A percentile compares a stretch with the other conserved stretches of the same genome.
phyloP scores from a whole-genome alignment of 805 yeast species.

The Kluyveromyces dobzhanskii region DNA sequence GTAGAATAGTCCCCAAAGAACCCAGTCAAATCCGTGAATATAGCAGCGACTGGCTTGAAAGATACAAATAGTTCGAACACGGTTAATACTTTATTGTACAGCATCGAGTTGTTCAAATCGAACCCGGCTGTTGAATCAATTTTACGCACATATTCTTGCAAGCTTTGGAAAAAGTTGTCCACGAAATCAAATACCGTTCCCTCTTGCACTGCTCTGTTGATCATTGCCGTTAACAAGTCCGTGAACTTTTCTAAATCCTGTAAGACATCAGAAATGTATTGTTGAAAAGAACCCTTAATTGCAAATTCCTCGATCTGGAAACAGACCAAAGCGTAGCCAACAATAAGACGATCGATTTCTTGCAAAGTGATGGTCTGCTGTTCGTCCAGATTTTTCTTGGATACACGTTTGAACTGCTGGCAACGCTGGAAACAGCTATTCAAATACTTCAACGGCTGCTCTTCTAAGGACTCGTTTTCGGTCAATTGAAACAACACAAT shows the following conservation, averaged over 20 bases:
- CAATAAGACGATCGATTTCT: slow-evolving; percentile 34
- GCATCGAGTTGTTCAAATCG: slow-evolving; percentile 40
- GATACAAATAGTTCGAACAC: slow-evolving; percentile 49
- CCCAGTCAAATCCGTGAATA: slow-evolving; percentile 47
- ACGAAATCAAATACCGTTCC: slow-evolving; percentile 56
- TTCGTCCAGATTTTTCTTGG: slow-evolving; percentile 32
- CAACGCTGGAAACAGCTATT: slow-evolving; percentile 24
- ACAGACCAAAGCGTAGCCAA: slow-evolving; percentile 57
- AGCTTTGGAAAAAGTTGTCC: slow-evolving; percentile 36
- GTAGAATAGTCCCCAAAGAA: slow-evolving; percentile 40
- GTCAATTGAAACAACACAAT: slow-evolving; percentile 26
- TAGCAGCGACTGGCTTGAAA: slow-evolving; percentile 53
- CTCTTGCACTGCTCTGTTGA: slow-evolving; percentile 55
- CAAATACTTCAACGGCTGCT: slow-evolving; percentile 20
- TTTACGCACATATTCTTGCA: slow-evolving; percentile 15
- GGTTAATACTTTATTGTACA: slow-evolving; percentile 45
- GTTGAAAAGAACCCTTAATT: slow-evolving; percentile 15
- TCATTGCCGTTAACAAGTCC: slow-evolving; percentile 49
- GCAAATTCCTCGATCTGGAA: slow-evolving; percentile 57
- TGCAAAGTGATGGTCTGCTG: slow-evolving; percentile 35
- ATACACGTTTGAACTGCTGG: slow-evolving; percentile 34
- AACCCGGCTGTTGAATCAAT: slow-evolving; percentile 24
- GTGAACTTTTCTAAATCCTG: slow-evolving; percentile 22
- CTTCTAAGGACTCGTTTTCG: slow-evolving; percentile 20
- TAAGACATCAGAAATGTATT: slow-evolving; percentile 25